A percentile compares a stretch with the other conserved stretches of the same genome.
These are phyloP conservation scores for Citrullus amarus DNA, from an alignment of 306 rosid species.

Conservation along the genomic window DNA sequence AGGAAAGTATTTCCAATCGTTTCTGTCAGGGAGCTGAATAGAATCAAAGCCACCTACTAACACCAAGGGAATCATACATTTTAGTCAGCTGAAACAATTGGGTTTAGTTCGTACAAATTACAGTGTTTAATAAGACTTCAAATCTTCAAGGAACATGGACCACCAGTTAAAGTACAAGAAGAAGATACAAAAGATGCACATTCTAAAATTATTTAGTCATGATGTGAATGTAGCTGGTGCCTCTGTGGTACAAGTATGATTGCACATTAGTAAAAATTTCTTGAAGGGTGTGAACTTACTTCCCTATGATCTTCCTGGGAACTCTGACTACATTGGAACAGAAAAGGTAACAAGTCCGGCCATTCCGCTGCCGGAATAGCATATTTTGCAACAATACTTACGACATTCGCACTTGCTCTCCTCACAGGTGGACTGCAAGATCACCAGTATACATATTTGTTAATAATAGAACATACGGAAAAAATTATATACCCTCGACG, in stretches of 20 bases:
- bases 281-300: slow-evolving; percentile 27
- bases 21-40: slow-evolving; percentile 96
- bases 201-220: background rate
- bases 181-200: background rate
- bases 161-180: background rate
- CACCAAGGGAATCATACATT: slow-evolving; percentile 13
- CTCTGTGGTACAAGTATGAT: background rate
- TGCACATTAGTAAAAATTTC: background rate
- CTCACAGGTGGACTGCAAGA: slow-evolving; percentile 76
- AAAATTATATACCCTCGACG: background rate
- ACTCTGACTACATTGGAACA: slow-evolving; percentile 94
- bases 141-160: background rate
- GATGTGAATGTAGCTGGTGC: background rate
- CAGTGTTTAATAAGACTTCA: background rate
- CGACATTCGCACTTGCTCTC: slow-evolving; percentile 92
- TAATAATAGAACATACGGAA: background rate
- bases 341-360: slow-evolving; percentile 89
- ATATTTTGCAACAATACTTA: slow-evolving; percentile 81
- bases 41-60: slow-evolving; percentile 83
- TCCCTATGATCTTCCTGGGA: slow-evolving; percentile 91
- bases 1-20: slow-evolving; percentile 79
- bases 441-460: slow-evolving; percentile 1
- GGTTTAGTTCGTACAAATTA: background rate
- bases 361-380: slow-evolving; percentile 93
- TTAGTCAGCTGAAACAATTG: slow-evolving; percentile 5